Conservation (phyloP, 2,329 filamentous ascomycete species). For the Tothia fuscella region DNA sequence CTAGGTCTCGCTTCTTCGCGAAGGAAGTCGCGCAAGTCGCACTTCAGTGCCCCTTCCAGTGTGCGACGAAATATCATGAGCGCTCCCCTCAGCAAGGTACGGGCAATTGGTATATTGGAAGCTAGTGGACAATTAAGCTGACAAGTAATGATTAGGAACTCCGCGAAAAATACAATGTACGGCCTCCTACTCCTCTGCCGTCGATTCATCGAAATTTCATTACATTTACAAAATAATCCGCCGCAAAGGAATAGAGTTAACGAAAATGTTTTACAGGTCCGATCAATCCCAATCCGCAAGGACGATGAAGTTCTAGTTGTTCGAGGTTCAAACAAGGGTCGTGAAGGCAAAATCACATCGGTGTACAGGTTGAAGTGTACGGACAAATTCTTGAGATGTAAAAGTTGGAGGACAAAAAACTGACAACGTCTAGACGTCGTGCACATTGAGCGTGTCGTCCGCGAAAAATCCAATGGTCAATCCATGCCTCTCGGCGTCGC, state of each 20-base stretch:
- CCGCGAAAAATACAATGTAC: conserved; percentile 96
- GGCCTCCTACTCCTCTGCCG: too few relatives aligned
- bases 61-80: conserved; percentile 94
- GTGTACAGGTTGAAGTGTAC: conserved; percentile 67
- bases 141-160: conserved; percentile 57
- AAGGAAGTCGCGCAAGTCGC: conserved; percentile 97
- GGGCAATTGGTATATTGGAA: conserved; percentile 21
- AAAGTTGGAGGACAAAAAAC: background rate
- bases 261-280: conserved; percentile 70
- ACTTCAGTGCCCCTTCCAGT: conserved; percentile 92
- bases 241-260: too few relatives aligned
- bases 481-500: conserved; percentile 88
- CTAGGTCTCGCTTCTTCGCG: conserved; percentile 58
- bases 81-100: conserved; percentile 63
- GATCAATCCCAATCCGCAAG: conserved; percentile 65
- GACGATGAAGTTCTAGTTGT: conserved; percentile 75
- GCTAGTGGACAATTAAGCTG: too few relatives aligned
- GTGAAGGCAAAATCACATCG: conserved; percentile 94
- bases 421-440: conserved; percentile 48
- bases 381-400: background rate
- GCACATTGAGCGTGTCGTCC: conserved; percentile 91
- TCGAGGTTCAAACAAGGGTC: conserved; percentile 90
- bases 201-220: background rate
- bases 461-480: conserved; percentile 97
- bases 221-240: background rate